Evolutionary conservation across 1,284 basidiomycete species (phyloP).

Genomic region (Apiotrichum domesticum): DNA sequence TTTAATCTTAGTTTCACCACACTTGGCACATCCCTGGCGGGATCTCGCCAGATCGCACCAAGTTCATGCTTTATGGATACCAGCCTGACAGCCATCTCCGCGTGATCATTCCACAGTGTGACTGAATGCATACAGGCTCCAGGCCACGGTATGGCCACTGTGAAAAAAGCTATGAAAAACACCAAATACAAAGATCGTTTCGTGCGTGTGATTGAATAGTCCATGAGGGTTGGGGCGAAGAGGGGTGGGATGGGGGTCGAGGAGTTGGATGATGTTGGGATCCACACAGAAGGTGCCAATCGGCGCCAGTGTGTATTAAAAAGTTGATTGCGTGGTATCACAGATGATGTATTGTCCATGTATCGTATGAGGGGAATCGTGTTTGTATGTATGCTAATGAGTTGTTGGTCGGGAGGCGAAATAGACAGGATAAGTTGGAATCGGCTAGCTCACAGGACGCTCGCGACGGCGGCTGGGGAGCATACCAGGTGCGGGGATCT

Average conservation of each 20-base stretch:
- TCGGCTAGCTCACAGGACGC: slow-evolving; percentile 14
- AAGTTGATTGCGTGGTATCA: background rate
- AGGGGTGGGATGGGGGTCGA: background rate
- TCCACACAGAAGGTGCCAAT: no score
- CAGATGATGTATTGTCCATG: background rate
- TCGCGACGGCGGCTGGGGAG: slow-evolving; percentile 14
- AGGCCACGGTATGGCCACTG: background rate
- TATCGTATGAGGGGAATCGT: background rate
- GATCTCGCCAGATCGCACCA: no score
- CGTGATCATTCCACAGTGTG: no score
- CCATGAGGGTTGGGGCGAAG: no score
- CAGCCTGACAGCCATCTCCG: no score
- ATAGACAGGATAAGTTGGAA: background rate
- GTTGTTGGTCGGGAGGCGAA: background rate
- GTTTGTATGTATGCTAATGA: background rate
- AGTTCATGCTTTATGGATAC: no score
- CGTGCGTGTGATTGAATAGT: no score
- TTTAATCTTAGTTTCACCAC: no score
- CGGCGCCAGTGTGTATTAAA: no score
- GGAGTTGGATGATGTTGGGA: no score
- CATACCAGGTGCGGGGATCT: slow-evolving; percentile 5
- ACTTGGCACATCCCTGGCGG: no score
- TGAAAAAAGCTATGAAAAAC: background rate
- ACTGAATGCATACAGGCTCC: slow-evolving; percentile 7
- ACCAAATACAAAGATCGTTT: slow-evolving; percentile 1